Evolutionary conservation across 2,329 filamentous ascomycete species (phyloP), one percentile per base, ranked within the genome.

Genomic region (Fusarium cyanostomum): DNA sequence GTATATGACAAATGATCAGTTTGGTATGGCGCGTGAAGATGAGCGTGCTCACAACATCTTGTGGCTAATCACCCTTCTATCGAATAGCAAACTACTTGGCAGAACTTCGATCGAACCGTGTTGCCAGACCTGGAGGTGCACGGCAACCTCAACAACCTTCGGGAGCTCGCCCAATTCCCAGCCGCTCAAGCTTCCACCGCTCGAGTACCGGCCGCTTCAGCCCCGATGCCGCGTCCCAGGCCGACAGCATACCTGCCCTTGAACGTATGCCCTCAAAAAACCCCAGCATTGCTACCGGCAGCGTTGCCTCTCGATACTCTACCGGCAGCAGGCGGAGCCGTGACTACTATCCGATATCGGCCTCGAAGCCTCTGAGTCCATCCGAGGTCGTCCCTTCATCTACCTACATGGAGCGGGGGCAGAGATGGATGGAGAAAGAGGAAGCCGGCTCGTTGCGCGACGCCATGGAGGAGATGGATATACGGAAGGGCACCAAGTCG

Each of bases 361-460:
- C 73, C 8, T 69, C 80, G 5, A 71, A 72, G 27, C 82, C 84
- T 12, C 71, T 87, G 54, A 87, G 81, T 62, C 84, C 86, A 2
- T 85, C 83, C 3, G 82, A 87, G 46, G 82, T 89, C 44, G 86
- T 89, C 13, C 85, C 87, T 7, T 90, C 83, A 58, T 81, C 86
- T 38, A 86, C 84, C 8, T 93, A 93, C 74, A 88, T 91, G 53
- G 91, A 93, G 74, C 85, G 87, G 54, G 89, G 89, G 15, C 86
- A 88, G 71, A 81, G 90, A 68, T 92, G 90, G 89, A 91, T 92
- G 85, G 91, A 94, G 74, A 91, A 90, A 74, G 89, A 92, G 71
- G 91, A 94, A 75, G 89, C 86, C 5, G 83, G 84, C 31, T 89
- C 89, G 16, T 76, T 94, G 57, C 85, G 89, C 15, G 83, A 87